phyloP scores from a whole-genome alignment of 179 eudicot species.

The Sideroxylon spinosum region DNA sequence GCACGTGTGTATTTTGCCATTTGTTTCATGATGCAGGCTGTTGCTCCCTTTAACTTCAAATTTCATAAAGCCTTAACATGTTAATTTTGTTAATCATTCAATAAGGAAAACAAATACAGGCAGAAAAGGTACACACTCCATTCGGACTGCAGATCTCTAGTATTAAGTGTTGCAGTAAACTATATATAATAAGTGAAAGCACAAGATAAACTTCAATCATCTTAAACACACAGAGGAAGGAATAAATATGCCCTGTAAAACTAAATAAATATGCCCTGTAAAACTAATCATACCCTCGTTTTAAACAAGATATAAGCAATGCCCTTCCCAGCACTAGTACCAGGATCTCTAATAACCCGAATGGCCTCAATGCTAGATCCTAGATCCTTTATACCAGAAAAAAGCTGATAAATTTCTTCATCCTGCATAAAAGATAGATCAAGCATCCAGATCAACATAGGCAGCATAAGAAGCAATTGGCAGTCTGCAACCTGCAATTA shows the following conservation, averaged over 20 bases:
- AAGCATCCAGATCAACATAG: constrained; percentile 12
- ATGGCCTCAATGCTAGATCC: constrained; percentile 79
- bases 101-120: background rate
- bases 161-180: too few species aligned
- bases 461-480: background rate
- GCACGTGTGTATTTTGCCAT: too few species aligned
- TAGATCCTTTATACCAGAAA: constrained; percentile 56
- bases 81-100: background rate
- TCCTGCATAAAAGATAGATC: constrained; percentile 40
- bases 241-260: background rate
- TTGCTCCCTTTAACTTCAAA: too few species aligned
- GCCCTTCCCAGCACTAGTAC: constrained; percentile 77
- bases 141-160: too few species aligned
- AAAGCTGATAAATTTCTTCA: constrained; percentile 78
- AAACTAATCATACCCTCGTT: constrained; percentile 58
- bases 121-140: background rate
- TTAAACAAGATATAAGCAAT: constrained; percentile 88
- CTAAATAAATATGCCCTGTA: background rate
- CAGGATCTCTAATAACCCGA: constrained; percentile 75
- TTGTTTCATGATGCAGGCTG: too few species aligned
- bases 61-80: too few species aligned
- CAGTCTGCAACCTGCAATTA: background rate
- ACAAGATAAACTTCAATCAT: background rate
- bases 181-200: background rate
- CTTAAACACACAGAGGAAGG: background rate